Evolutionary conservation across 352 stramenopile species (phyloP).

Genomic region (Poterioochromonas sp.): DNA sequence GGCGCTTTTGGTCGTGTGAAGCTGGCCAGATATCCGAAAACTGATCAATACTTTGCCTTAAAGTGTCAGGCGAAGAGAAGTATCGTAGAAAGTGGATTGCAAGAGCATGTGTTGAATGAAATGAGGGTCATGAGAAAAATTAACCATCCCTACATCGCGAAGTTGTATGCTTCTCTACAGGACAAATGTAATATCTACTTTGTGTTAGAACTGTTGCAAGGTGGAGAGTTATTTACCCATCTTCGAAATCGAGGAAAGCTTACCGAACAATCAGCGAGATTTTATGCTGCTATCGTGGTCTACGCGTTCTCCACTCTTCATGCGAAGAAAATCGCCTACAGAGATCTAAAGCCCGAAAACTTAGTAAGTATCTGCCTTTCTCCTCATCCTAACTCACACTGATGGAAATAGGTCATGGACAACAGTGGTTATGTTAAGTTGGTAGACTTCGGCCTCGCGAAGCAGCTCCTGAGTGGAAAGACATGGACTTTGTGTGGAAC

Average conservation of each 20-base stretch:
- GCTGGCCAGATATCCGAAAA: slow-evolving; percentile 50
- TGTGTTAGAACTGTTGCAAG: slow-evolving; percentile 80
- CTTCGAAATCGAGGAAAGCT: slow-evolving; percentile 63
- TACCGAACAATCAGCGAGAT: slow-evolving; percentile 49
- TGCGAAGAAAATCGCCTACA: slow-evolving; percentile 74
- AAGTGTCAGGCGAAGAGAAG: slow-evolving; percentile 83
- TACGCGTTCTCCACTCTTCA: slow-evolving; percentile 55
- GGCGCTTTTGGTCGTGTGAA: slow-evolving; percentile 86
- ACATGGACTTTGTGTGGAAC: slow-evolving; percentile 87
- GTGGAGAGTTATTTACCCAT: slow-evolving; percentile 79
- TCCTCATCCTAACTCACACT: too few relatives aligned
- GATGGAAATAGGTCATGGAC: slow-evolving; percentile 66
- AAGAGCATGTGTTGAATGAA: slow-evolving; percentile 83
- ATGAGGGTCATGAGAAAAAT: slow-evolving; percentile 73
- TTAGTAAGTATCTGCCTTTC: slow-evolving; percentile 41
- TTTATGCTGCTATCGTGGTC: slow-evolving; percentile 55
- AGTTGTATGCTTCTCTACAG: slow-evolving; percentile 77
- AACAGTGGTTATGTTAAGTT: slow-evolving; percentile 78
- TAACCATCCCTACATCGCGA: slow-evolving; percentile 77
- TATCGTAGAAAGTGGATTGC: slow-evolving; percentile 80
- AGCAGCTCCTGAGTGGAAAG: slow-evolving; percentile 67
- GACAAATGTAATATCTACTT: slow-evolving; percentile 83
- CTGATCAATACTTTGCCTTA: slow-evolving; percentile 59
- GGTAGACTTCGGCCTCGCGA: slow-evolving; percentile 82
- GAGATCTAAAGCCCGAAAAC: slow-evolving; percentile 87